Percentiles rank a stretch among this genome's conserved stretches.
Conservation (phyloP, 805 yeast species). For the Lipomyces anomalus region DNA sequence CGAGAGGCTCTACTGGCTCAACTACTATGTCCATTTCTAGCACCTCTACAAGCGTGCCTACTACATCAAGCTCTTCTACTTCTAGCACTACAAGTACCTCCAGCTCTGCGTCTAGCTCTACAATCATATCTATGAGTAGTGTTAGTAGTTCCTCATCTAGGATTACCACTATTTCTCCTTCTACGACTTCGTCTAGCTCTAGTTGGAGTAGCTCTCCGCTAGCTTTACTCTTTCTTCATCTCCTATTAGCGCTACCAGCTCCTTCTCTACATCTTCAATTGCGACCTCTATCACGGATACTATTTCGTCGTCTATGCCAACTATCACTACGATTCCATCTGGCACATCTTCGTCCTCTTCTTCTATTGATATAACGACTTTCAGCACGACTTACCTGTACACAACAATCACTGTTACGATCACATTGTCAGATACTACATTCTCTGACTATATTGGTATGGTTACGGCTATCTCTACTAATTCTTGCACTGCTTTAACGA, state of each 20-base stretch:
- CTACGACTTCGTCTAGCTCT: slow-evolving; percentile 12
- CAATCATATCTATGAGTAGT: too few relatives aligned
- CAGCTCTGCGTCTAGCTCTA: too few relatives aligned
- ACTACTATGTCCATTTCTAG: slow-evolving; percentile 17
- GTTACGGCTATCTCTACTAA: neutral
- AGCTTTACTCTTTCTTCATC: slow-evolving; percentile 17
- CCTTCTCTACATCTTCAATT: neutral
- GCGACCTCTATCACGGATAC: slow-evolving; percentile 25
- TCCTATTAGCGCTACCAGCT: slow-evolving; percentile 1
- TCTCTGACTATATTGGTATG: slow-evolving; percentile 1
- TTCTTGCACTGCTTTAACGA: neutral
- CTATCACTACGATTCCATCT: slow-evolving; percentile 11
- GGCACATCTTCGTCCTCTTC: slow-evolving; percentile 1
- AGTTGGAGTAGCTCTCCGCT: slow-evolving; percentile 21
- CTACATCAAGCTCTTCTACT: slow-evolving; percentile 27
- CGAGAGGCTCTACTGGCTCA: slow-evolving; percentile 31
- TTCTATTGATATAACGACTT: slow-evolving; percentile 10
- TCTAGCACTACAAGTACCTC: too few relatives aligned
- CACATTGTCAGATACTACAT: slow-evolving; percentile 17
- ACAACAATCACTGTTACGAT: slow-evolving; percentile 6
- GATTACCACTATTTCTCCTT: slow-evolving; percentile 1
- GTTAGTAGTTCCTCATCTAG: slow-evolving; percentile 10
- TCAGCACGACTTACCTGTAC: slow-evolving; percentile 6
- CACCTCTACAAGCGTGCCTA: slow-evolving; percentile 17
- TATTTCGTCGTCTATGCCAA: slow-evolving; percentile 10